A percentile compares a stretch with the other conserved stretches of the same genome.
Conservation (phyloP, 2,329 filamentous ascomycete species). For the Pseudogymnoascus sp. region DNA sequence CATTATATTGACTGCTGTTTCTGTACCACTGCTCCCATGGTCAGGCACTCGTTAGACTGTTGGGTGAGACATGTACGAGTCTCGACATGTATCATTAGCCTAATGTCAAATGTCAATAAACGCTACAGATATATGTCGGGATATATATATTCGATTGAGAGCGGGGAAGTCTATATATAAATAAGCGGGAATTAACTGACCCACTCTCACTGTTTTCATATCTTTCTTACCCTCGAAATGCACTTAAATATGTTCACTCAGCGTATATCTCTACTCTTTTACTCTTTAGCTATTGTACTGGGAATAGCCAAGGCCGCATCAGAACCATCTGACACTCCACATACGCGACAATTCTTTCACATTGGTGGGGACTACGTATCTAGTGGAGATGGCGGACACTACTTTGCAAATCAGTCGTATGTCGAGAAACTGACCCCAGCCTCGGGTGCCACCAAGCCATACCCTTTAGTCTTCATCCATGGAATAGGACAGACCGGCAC, state of each 20-base stretch:
- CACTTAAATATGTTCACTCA: neutral
- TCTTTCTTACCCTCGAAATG: neutral
- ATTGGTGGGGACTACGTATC: conserved; percentile 23
- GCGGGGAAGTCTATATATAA: neutral
- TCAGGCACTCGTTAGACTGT: too few species aligned
- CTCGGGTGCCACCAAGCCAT: conserved; percentile 11
- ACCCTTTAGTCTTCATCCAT: conserved; percentile 24
- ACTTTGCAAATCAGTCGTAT: conserved; percentile 41
- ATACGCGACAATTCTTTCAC: conserved; percentile 21
- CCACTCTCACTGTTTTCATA: neutral
- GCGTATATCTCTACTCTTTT: neutral
- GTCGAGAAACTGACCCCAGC: conserved; percentile 41
- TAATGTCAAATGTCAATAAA: neutral
- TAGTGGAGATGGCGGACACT: conserved; percentile 5
- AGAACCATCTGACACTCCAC: neutral
- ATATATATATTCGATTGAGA: neutral
- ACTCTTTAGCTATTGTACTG: neutral
- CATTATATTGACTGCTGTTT: too few species aligned
- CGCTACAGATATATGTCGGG: neutral
- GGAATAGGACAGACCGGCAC: conserved; percentile 23
- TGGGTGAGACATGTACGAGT: too few species aligned
- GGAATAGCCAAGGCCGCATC: neutral
- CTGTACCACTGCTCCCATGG: too few species aligned
- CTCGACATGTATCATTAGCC: neutral
- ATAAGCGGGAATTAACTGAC: neutral